Percentiles rank a stretch among this genome's conserved stretches.
Conservation (phyloP, 768 basidiomycete species). For the Leucogyrophana mollusca region DNA sequence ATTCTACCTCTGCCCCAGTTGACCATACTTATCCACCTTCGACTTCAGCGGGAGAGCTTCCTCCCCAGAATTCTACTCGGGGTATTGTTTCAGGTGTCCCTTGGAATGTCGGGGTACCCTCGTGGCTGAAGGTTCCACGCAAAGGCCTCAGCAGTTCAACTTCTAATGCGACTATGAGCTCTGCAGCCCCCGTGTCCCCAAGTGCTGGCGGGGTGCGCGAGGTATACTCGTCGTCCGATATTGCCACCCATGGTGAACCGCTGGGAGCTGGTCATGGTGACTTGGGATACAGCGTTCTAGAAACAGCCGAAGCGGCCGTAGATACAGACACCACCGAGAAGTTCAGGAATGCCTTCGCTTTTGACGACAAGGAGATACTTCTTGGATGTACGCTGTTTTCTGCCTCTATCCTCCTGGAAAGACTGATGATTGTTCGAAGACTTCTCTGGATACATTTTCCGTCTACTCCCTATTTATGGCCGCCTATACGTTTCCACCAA, state of each 20-base stretch:
- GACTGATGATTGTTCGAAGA: constrained; percentile 46
- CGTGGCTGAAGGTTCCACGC: constrained; percentile 61
- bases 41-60: constrained; percentile 48
- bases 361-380: constrained; percentile 83
- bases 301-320: constrained; percentile 61
- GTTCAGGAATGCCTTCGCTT: constrained; percentile 80
- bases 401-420: not conserved
- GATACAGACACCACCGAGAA: constrained; percentile 71
- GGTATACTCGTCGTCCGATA: constrained; percentile 49
- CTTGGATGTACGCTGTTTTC: constrained; percentile 72
- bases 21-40: constrained; percentile 84
- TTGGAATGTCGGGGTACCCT: constrained; percentile 71
- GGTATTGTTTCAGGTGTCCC: constrained; percentile 32
- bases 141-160: constrained; percentile 35
- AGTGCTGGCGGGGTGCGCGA: constrained; percentile 50
- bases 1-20: constrained; percentile 23
- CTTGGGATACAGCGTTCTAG: constrained; percentile 79
- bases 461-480: constrained; percentile 87
- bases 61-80: constrained; percentile 40
- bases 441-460: constrained; percentile 87
- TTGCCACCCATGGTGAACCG: constrained; percentile 13
- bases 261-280: constrained; percentile 46
- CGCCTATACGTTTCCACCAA: constrained; percentile 89
- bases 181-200: constrained; percentile 18
- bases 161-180: constrained; percentile 22